Base-by-base conservation (phyloP, 2,329 filamentous ascomycete species). In the Paradendryphiella salina region DNA sequence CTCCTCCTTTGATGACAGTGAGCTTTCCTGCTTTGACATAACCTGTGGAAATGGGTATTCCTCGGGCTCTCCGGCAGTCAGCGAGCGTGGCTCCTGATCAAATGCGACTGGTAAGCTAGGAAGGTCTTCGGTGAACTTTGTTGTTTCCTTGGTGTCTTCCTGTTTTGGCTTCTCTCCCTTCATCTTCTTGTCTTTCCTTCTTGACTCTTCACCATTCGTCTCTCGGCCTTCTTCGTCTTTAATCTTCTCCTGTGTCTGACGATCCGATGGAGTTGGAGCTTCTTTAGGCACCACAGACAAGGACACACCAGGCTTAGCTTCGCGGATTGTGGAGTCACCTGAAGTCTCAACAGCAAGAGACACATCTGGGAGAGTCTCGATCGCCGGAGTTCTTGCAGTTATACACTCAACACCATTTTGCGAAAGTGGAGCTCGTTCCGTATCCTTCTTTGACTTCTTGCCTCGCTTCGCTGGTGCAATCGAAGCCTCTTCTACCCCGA, bases 121-220 rank as follows among this genome's bases (percentile, higher is more conserved):
- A 4, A 21, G 31, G 18, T 54, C 35, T 10, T 57, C 50, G 5
- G 34, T 38, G 7, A 28, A 41, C 17, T 41, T 21, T 32, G 9
- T 8, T 14, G 42, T 42, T 17, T 52, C 41, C 11, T 57, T 46
- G 28, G 50, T 50, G n/a, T 38, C 37, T 1, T 45, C 5, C 46
- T 63, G 45, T 52, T 23, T 50, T 9, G 46, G 9, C 26, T 46
- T 60, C 17, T 48, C 63, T 37, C 66, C 68, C 47, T 67, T 67
- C 35, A 66, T 67, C 53, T 77, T 79, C 66, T 78, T 78, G 8
- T 48, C 55, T 53, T 60, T 66, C 50, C 60, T 65, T 38, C 41
- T 63, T 48, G 57, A 43, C 11, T 56, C 53, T 15, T 56, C 56
- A 18, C 58, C 50, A 52, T 57, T 54, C 2, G 50, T 6, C 40